Percentiles rank a stretch among this genome's conserved stretches.
phyloP scores from a whole-genome alignment of 306 rosid species.

The Hippophae tibetana region DNA sequence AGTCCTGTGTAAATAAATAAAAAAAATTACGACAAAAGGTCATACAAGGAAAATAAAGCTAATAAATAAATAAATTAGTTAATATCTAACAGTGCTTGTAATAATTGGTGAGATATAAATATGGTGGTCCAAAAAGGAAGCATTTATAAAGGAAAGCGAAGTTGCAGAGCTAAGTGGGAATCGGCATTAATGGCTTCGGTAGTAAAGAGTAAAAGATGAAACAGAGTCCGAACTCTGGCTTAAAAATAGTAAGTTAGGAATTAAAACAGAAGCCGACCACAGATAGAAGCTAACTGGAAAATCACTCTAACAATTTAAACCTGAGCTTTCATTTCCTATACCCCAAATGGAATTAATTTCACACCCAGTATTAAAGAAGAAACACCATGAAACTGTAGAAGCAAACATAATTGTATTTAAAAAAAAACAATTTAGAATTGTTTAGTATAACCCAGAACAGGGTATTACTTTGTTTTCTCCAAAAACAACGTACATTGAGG shows the following conservation, averaged over 20 bases:
- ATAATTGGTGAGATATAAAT: too few relatives aligned
- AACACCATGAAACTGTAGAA: too few relatives aligned
- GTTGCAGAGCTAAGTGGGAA: neutral
- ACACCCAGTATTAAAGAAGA: too few relatives aligned
- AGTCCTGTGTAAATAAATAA: slow-evolving; percentile 23
- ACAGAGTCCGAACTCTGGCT: neutral
- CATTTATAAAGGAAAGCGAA: neutral
- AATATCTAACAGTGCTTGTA: neutral
- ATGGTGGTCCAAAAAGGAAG: neutral
- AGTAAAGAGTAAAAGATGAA: neutral
- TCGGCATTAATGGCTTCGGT: neutral
- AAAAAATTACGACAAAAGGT: neutral
- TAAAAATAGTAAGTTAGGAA: neutral
- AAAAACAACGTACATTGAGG: neutral
- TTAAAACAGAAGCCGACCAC: neutral
- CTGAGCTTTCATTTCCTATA: too few relatives aligned
- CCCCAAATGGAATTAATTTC: too few relatives aligned
- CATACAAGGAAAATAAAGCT: too few relatives aligned
- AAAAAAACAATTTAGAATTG: too few relatives aligned
- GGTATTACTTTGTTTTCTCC: too few relatives aligned
- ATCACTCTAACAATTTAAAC: too few relatives aligned
- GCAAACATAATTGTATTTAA: too few relatives aligned
- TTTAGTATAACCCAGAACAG: neutral
- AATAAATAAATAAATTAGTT: neutral
- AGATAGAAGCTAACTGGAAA: too few relatives aligned